A percentile compares a stretch with the other conserved stretches of the same genome.
Conservation (phyloP, 78 protist genomes). For the Kipferlia bialata region DNA sequence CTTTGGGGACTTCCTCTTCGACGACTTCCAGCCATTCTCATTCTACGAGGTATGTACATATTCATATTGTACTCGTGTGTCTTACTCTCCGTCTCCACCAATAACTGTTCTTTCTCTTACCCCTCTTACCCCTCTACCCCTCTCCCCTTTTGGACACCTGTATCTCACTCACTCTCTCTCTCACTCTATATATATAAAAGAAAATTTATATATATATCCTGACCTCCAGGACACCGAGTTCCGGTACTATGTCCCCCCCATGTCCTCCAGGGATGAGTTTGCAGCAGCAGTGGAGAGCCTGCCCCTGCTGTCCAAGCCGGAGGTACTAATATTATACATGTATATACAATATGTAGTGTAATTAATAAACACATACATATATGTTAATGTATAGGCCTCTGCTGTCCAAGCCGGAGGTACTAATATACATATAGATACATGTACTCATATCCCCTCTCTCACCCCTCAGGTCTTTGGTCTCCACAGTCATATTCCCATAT, state of each 20-base stretch:
- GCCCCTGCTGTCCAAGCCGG: slow-evolving; percentile 56
- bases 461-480: too few relatives aligned
- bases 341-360: too few relatives aligned
- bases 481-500: too few relatives aligned
- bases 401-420: too few relatives aligned
- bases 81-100: not conserved
- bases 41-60: slow-evolving; percentile 41
- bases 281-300: slow-evolving; percentile 26
- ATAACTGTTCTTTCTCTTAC: not conserved
- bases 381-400: too few relatives aligned
- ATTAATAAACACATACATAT: too few relatives aligned
- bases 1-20: slow-evolving; percentile 83
- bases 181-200: too few relatives aligned
- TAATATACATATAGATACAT: too few relatives aligned
- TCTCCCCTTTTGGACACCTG: not conserved
- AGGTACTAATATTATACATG: too few relatives aligned
- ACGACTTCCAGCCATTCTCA: slow-evolving; percentile 69
- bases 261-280: slow-evolving; percentile 2
- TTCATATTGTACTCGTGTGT: too few relatives aligned
- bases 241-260: slow-evolving; percentile 31
- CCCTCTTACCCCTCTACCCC: not conserved
- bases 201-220: too few relatives aligned
- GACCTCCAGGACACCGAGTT: slow-evolving; percentile 2
- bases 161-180: not conserved
- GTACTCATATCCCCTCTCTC: too few relatives aligned